Base-by-base conservation (phyloP, 805 yeast species). In the Saccharomycopsis sp. region DNA sequence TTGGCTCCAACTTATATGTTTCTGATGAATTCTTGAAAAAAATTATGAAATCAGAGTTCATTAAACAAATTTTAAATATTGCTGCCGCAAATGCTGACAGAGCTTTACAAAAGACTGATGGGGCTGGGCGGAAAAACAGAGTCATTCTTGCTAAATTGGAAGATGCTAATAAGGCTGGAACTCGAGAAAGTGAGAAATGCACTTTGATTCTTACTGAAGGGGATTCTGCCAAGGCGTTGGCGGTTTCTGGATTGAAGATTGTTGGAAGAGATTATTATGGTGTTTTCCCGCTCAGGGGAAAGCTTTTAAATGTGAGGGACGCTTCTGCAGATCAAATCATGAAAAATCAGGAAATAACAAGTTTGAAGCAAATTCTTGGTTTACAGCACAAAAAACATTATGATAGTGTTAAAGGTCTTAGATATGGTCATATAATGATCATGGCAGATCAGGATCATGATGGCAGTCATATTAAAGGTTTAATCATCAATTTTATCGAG, bases 401-500 rank as follows among this genome's bases (percentile, higher is more conserved):
- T 57, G 78, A 77, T 16, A 80, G 78, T 49, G 67, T 82, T 12
- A 73, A 73, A 43, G 77, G 80, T 3, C 66, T 92, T 48, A 76
- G 98, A 58, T 92, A 92, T 56, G 98, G 98, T 27, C 95, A 87
- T 58, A 73, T 92, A 38, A 92, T 92, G 97, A 87, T 92, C 57
- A 92, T 92, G 97, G 87, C 98, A 5, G 98, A 92, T 81, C 98
- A 92, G 64, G 98, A 92, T 85, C 95, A 88, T 53, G 98, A 92
- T 70, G 98, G 98, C 47, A 82, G 95, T 13, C 98, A 92, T 66
- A 92, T 92, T 59, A 92, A 92, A 58, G 98, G 98, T 50, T 71
- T 92, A 50, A 74, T 92, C 43, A 92, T 92, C 54, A 92, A 92
- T 59, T 92, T 92, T 55, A 64, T 92, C 45, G 97, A 89, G 59